A percentile compares a stretch with the other conserved stretches of the same genome.
Evolutionary conservation across 768 basidiomycete genomes (phyloP).

Genomic region (Dioszegia aurantiaca): DNA sequence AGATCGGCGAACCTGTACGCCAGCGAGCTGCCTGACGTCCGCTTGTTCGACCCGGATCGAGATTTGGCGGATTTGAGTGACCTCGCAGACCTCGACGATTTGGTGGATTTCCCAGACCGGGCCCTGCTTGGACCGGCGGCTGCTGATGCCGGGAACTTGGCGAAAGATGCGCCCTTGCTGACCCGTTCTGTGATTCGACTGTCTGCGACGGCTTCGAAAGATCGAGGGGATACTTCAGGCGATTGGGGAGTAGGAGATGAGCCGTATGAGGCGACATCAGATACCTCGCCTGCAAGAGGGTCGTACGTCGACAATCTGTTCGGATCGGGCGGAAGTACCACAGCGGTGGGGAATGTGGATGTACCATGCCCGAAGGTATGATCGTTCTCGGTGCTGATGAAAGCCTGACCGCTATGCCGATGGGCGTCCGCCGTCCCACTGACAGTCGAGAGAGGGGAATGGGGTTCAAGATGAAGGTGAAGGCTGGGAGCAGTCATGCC

Average conservation of each 20-base stretch:
- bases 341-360: not conserved
- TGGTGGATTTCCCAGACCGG: conserved; percentile 6
- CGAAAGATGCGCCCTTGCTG: too few relatives aligned
- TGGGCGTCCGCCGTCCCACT: too few relatives aligned
- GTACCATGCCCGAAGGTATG: not conserved
- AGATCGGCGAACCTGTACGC: conserved; percentile 3
- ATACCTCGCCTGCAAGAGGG: conserved; percentile 2
- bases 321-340: not conserved
- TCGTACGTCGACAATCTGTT: conserved; percentile 5
- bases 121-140: too few relatives aligned
- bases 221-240: not conserved
- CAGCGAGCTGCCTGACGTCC: not conserved
- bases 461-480: not conserved
- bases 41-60: not conserved
- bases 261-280: conserved; percentile 6
- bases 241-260: not conserved
- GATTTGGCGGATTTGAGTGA: conserved; percentile 8
- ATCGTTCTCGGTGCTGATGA: not conserved
- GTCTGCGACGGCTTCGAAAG: not conserved
- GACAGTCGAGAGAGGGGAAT: too few relatives aligned
- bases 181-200: not conserved
- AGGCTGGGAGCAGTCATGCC: not conserved
- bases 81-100: conserved; percentile 12
- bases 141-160: too few relatives aligned
- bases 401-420: not conserved